Evolutionary conservation across 1,139 yeast species (phyloP), one percentile per base, ranked within the genome.

Genomic region (Sugiyamaella japonica): DNA sequence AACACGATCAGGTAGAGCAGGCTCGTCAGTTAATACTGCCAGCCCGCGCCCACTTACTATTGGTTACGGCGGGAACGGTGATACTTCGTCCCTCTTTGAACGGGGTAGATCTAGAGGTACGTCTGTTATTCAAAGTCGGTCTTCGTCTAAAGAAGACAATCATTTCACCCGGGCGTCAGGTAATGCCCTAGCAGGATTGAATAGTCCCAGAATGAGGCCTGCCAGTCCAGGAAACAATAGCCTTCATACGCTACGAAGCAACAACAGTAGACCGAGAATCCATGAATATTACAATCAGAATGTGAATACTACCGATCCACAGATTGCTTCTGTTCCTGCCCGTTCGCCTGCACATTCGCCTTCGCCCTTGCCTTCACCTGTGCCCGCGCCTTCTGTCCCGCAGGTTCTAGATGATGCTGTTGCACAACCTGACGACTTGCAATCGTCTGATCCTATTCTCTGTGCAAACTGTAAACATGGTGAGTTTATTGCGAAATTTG

Each of bases 391-490:
- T 41, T 40, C 52, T 23, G 52, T 46, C 23, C 36, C 44, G 25
- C 44, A 39, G 16, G 32, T 43, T 37, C 23, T 36, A 25, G 29
- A 39, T 6, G 17, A n/a, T n/a, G 32, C 28, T 23, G 7, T 2
- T 34, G 8, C 29, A 9, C 17, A 34, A 9, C 28, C 17, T 2
- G 28, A 44, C n/a, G 31, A 44, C 15, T 20, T n/a, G 38, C 47
- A 28, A n/a, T 47, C 5, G 31, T n/a, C 29, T 7, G 51, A 48
- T 29, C 13, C 45, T 17, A 48, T 48, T 12, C 38, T 48, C 9
- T 60, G 63, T 29, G 46, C 44, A n/a, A 53, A 54, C 36, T 61
- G 64, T 39, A 51, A 54, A 9, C 49, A 59, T 7, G 56, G 59
- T 4, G 58, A 58, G 41, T 61, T 61, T 49, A 56, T 53, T 38